Evolutionary conservation across 148 eudicot species (phyloP), one percentile per base, ranked within the genome.

Genomic region (Rhododendron kiyosumense): DNA sequence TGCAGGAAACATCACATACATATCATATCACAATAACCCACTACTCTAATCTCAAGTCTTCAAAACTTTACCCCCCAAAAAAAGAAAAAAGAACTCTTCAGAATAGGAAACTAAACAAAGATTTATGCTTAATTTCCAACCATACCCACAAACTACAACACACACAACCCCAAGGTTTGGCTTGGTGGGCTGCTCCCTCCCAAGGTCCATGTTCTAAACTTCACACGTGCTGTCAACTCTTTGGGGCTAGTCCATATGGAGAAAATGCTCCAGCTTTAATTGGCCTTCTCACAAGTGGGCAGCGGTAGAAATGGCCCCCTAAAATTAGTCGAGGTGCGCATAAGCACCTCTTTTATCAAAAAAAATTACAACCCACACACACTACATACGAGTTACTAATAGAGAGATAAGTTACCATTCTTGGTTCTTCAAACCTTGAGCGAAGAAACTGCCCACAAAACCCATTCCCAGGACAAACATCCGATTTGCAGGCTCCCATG

Each of bases 381-480:
- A 32, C 41, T 12, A 30, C 10, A 36, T 38, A 78, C 1, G 48
- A 2, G 28, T 22, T 71, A 54, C 14, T 14, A 75, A 13, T 14
- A 77, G 71, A 45, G 32, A 26, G 5, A 14, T 79, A 89, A 93
- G 41, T 15, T 71, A 71, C 98, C 99, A 94, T 89, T 93, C 96
- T 83, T 89, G 81, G 85, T 69, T 86, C 85, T 87, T 91, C 82
- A 94, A 74, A 28, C 93, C 75, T 9, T 88, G 90, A 38, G 94
- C 99, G 45, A 94, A 92, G 91, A 88, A 94, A 45, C 94, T 91
- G 12, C 94, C 96, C 12, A 94, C 99, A 76, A 88, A 96, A 88
- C 99, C 99, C 95, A 94, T 87, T 20, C 98, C 99, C 59, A 96
- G 86, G 81, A 96, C 90, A 78, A 96, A 93, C 94, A 96, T 94